Percentiles rank a stretch among this genome's conserved stretches.
phyloP scores from a whole-genome alignment of 1,139 yeast species.

The Protomyces inundatus region DNA sequence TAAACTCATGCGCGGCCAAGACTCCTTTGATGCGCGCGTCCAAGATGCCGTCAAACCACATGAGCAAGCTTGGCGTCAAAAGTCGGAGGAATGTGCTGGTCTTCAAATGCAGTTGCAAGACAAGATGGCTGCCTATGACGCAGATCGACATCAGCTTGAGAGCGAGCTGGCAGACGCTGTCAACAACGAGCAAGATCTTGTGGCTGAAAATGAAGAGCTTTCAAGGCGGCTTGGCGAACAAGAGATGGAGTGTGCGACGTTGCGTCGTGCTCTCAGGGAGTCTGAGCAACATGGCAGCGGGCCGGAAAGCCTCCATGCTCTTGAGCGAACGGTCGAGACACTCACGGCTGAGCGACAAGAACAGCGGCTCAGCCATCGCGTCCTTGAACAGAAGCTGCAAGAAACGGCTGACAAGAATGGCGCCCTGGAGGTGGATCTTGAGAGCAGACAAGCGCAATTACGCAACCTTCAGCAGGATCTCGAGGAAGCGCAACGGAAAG shows the following conservation, averaged over 20 bases:
- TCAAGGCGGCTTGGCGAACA: background rate
- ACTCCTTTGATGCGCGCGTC: constrained; percentile 12
- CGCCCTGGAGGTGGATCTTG: background rate
- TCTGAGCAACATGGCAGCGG: background rate
- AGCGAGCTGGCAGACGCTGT: background rate
- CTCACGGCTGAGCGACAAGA: background rate
- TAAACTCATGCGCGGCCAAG: constrained; percentile 1
- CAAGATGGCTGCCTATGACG: background rate
- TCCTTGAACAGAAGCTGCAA: background rate
- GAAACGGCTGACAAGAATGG: background rate
- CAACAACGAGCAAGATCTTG: background rate
- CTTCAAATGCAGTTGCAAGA: background rate
- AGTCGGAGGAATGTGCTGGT: constrained; percentile 4
- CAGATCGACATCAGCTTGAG: background rate
- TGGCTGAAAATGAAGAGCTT: background rate
- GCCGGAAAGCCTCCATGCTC: background rate
- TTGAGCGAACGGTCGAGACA: background rate
- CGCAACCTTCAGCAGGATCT: constrained; percentile 1
- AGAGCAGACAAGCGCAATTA: background rate
- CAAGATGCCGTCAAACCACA: constrained; percentile 11
- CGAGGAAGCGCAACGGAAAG: background rate
- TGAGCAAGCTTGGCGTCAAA: constrained; percentile 13
- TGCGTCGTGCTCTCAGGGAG: background rate
- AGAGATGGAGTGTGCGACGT: background rate
- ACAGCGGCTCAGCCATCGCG: background rate